Base-by-base conservation (phyloP, 345 rosid species). In the Dimocarpus longan region DNA sequence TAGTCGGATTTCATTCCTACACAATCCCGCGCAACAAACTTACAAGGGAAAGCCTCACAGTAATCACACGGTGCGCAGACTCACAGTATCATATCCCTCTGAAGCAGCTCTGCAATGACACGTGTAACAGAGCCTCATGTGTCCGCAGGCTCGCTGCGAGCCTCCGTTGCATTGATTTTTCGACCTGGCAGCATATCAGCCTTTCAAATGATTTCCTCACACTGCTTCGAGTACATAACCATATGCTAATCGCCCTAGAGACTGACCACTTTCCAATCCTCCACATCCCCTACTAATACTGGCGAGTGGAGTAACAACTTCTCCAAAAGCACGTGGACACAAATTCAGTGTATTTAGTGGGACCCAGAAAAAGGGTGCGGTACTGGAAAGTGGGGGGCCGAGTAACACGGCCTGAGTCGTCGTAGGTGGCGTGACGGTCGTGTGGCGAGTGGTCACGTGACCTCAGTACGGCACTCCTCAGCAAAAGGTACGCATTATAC, bases 361-460 rank as follows among this genome's bases (percentile, higher is more conserved):
- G 70, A 40, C 26, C 52, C 70, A 15, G 22, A 66, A 68, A 74
- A 70, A 66, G 50, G 16, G 75, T 15, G 26, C 37, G 11, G 56
- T 70, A 32, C 3, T 32, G 82, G 79, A 10, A 39, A 24, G 50
- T 11, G 64, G 8, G 69, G 70, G 2, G 54, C 60, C 70, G 68
- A 78, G 70, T 9, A 5, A 72, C 15, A 19, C 78, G 76, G 80
- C 60, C 78, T 50, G 77, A 68, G 57, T 52, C 65, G 7, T 39
- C n/a, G 5, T 13, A 54, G 37, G 37, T 32, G 37, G 37, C 54
- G 75, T 0, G 24, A 21, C 3, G 1, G 66, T 44, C 43, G 80
- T 39, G 82, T 64, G 85, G 70, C 62, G 59, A 75, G 68, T 63
- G 73, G 75, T 76, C 83, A 80, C 83, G 79, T 83, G 86, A 83